Base-by-base conservation (phyloP, 371 early-diverging fungal genomes). In the Dichotomocladium elegans region DNA sequence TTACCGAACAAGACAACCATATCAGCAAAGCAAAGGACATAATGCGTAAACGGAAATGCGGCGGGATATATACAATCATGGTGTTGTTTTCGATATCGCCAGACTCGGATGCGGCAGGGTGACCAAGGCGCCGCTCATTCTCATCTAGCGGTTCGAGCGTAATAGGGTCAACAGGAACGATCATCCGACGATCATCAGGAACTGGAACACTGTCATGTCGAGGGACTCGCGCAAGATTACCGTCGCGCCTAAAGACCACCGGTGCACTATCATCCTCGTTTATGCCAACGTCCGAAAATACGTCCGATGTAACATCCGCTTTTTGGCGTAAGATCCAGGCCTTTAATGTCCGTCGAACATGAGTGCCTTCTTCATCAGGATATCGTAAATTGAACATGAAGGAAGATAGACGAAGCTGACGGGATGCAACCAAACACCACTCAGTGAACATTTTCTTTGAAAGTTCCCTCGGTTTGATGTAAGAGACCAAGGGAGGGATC, bases 341-440 rank as follows among this genome's bases (percentile, higher is more conserved):
- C 30, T 63, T 64, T 62, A 79, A 80, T 14, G 75, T 70, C 11
- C 58, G 53, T 26, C 72, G 68, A 5, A 73, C 66, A 37, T 72
- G 60, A 45, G 74, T 70, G 7, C 75, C 75, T 60, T 92, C 91
- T 64, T 92, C 92, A 28, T 83, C 86, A 2, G 72, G 62, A 47
- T 68, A 66, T 10, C 83, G 77, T 19, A 74, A 79, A 28, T 91
- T 90, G 58, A 94, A 86, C 77, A 96, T 79, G 60, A 93, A 94
- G n/a, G 87, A 83, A 5, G 91, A 80, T 43, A 96, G 61, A 1
- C 94, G 85, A 28, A 91, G 63, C n/a, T 60, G 59, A 7, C 74
- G 70, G 1, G 92, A 84, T 0, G 82, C 73, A 31, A 71, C 50
- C 24, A 72, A 73, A 87, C 90, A 93, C 89, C 92, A 90, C 12